Percentiles rank a stretch among this genome's conserved stretches.
Evolutionary conservation across 768 basidiomycete genomes (phyloP).

Genomic region (Exidia glandulosa): DNA sequence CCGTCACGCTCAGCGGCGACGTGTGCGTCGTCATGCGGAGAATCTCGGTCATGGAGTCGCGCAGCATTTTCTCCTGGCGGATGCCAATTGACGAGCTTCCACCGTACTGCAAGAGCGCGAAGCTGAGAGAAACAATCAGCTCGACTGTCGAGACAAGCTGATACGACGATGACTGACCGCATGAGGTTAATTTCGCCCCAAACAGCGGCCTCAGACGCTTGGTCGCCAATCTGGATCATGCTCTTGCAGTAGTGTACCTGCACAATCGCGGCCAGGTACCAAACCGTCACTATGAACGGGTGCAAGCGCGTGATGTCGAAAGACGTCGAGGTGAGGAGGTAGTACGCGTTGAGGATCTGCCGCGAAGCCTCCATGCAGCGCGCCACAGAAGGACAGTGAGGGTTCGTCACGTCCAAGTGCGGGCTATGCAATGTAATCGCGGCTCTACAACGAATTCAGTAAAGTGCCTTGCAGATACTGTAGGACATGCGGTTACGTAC

Average conservation of each 20-base stretch:
- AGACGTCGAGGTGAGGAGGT: slow-evolving; percentile 69
- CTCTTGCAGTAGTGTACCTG: slow-evolving; percentile 80
- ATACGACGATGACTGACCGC: slow-evolving; percentile 32
- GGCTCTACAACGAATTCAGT: slow-evolving; percentile 37
- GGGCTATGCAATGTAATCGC: slow-evolving; percentile 80
- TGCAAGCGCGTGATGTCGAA: slow-evolving; percentile 70
- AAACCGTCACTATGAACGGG: slow-evolving; percentile 78
- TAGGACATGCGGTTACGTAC: slow-evolving; percentile 37
- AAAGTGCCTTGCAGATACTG: slow-evolving; percentile 7
- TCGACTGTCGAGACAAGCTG: neutral
- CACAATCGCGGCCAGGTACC: slow-evolving; percentile 84
- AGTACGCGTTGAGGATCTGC: slow-evolving; percentile 63
- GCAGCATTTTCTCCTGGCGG: slow-evolving; percentile 72
- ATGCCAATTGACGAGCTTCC: slow-evolving; percentile 70
- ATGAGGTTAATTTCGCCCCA: slow-evolving; percentile 85
- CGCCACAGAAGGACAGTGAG: slow-evolving; percentile 50
- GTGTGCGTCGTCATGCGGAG: slow-evolving; percentile 73
- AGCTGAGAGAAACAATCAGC: slow-evolving; percentile 29
- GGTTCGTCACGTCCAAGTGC: slow-evolving; percentile 65
- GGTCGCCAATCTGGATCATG: slow-evolving; percentile 73
- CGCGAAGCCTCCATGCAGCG: slow-evolving; percentile 70
- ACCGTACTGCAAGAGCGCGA: slow-evolving; percentile 78
- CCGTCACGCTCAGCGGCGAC: slow-evolving; percentile 66
- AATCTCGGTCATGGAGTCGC: slow-evolving; percentile 77
- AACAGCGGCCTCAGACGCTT: slow-evolving; percentile 58